Evolutionary conservation across 306 rosid genomes (phyloP).

Genomic region (Aeschynomene evenia): DNA sequence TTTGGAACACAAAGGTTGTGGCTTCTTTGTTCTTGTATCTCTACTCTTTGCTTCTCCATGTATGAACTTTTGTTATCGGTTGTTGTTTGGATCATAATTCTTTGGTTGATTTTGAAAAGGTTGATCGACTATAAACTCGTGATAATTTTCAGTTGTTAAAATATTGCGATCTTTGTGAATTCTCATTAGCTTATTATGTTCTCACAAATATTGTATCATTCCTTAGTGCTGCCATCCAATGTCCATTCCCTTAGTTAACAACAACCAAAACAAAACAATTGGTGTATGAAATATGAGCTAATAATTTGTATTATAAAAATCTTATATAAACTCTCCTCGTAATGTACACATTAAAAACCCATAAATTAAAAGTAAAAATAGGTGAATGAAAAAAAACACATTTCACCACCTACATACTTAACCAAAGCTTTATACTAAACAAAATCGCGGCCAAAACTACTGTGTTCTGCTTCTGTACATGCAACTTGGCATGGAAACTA

Average conservation of each 20-base stretch:
- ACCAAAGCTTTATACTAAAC: not conserved
- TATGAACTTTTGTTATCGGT: too few relatives aligned
- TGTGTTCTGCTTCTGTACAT: not conserved
- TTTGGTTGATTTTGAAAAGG: too few relatives aligned
- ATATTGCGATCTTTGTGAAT: too few relatives aligned
- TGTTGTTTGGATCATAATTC: too few relatives aligned
- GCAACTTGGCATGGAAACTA: not conserved
- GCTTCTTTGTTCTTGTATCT: too few relatives aligned
- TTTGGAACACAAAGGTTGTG: too few relatives aligned
- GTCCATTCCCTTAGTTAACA: not conserved
- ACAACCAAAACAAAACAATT: not conserved
- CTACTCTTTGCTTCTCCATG: too few relatives aligned
- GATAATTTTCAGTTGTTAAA: too few relatives aligned
- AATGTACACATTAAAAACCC: not conserved
- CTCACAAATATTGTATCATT: not conserved
- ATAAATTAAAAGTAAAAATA: not conserved
- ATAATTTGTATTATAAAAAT: too few relatives aligned
- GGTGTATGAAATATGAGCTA: not conserved
- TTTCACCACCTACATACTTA: conserved; percentile 11
- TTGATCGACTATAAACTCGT: too few relatives aligned
- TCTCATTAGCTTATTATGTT: too few relatives aligned
- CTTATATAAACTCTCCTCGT: not conserved
- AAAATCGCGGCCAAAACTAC: not conserved
- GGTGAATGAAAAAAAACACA: not conserved
- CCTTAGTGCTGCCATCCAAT: not conserved